Evolutionary conservation across 2,329 filamentous ascomycete genomes (phyloP).

Genomic region (Fusarium cicatricum): DNA sequence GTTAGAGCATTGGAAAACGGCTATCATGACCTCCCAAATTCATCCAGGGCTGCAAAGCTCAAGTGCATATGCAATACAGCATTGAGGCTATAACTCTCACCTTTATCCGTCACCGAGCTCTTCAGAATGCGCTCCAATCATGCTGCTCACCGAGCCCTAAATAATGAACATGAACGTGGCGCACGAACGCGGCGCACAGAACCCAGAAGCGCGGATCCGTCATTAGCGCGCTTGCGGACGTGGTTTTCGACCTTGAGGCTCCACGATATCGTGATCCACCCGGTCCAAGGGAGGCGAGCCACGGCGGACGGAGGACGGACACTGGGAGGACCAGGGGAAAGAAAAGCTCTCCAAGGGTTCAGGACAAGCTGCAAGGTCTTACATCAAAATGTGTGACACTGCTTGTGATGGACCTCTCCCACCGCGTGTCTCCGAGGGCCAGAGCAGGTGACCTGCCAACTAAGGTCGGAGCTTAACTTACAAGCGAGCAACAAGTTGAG

Average conservation of each 20-base stretch:
- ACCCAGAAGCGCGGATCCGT: conserved; percentile 36
- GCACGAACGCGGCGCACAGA: neutral
- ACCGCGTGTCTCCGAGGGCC: conserved; percentile 1
- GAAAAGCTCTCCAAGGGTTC: conserved; percentile 8
- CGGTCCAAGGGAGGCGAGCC: conserved; percentile 38
- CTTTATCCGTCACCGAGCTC: conserved; percentile 11
- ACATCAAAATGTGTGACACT: neutral
- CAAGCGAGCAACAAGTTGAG: conserved; percentile 9
- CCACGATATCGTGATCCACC: conserved; percentile 38
- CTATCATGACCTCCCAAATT: neutral
- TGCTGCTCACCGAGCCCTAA: conserved; percentile 10
- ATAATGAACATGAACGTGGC: conserved; percentile 15
- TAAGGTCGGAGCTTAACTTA: conserved; percentile 6
- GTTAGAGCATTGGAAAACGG: too few species aligned
- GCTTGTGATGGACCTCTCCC: neutral
- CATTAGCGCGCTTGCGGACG: conserved; percentile 35
- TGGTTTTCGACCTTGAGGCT: conserved; percentile 20
- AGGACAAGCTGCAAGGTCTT: neutral
- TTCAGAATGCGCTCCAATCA: conserved; percentile 32
- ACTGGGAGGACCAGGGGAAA: conserved; percentile 17
- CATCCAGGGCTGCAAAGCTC: too few species aligned
- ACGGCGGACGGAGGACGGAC: conserved; percentile 18
- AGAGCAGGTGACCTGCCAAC: conserved; percentile 5
- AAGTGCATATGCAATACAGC: too few species aligned
- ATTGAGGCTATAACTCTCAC: neutral